Evolutionary conservation across 108 stramenopile species (phyloP), one percentile per base, ranked within the genome.

Genomic region (Cyclotella atomus): DNA sequence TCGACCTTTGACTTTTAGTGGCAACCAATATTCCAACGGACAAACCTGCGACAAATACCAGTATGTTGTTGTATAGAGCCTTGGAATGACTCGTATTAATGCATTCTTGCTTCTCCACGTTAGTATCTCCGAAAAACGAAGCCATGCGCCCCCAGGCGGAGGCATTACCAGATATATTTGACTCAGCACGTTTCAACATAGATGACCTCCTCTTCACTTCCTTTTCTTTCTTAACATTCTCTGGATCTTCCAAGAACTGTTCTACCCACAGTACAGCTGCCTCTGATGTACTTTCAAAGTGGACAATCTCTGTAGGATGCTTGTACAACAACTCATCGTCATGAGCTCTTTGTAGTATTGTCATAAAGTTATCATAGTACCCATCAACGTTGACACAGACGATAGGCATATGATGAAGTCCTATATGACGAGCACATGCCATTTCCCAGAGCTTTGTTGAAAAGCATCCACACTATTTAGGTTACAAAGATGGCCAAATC

Each of bases 311-410:
- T 2, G 81, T 70, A 16, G 94, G 94, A n/a, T 68, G 54, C 30
- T 83, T 62, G 55, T 84, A 82, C 32, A 91, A 75, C 35, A 95
- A 70, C 36, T 85, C 52, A 49, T 95, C 92, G 2, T 83, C 65
- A 43, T 88, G 86, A 9, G 92, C 89, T 38, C 91, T 75, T 44
- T 85, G 30, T 23, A 95, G 68, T 77, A 92, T 91, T 20, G 80
- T 63, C 64, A 61, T 68, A 70, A 95, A 95, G 34, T 87, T 77
- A 41, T 90, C 87, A 70, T 95, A 95, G 54, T 90, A 95, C 10
- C 88, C 88, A 66, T 95, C 83, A 14, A 93, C 85, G 71, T 93
- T 92, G 66, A 95, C 86, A 59, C 90, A 91, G 15, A 95, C 94
- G 59, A 95, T 95, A 12, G 94, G 94, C 38, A 93, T 65, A 2